Base-by-base conservation (phyloP, 768 basidiomycete species). In the Tricholomella constricta region DNA sequence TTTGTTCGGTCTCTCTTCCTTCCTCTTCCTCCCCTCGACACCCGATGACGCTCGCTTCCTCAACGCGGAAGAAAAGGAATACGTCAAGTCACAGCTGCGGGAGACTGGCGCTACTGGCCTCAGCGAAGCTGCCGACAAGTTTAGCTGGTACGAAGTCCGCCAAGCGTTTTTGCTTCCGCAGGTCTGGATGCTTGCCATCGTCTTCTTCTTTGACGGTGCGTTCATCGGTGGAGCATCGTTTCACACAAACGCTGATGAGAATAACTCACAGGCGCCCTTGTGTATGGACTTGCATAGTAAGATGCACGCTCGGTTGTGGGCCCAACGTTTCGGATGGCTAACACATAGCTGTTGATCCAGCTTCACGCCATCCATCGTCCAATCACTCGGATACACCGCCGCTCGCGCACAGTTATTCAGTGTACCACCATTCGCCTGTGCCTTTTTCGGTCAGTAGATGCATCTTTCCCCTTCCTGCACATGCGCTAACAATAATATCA, bases 331-430 rank as follows among this genome's bases (percentile, higher is more conserved):
- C n/a, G n/a, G n/a, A n/a, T 27, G 20, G 22, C 14, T 45, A 15
- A 48, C 29, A 7, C 25, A 50, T 6, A 37, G 4, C 23, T 8
- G 12, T 37, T 41, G 5, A 55, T 48, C 6, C 42, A 83, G 88
- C 59, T 91, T 92, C 68, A 72, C 82, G 7, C 89, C 89, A 6
- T 84, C 85, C 3, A 88, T 92, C 66, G 81, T 91, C 6, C 72
- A 80, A 26, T 72, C 74, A 15, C 75, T 88, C 2, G 85, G 85
- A 17, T 86, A 78, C 63, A 75, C 74, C 2, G 74, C 78, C 0
- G 72, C 79, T 27, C 65, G 71, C 20, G 80, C 82, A 10, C 85
- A 88, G 60, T 72, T 88, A 2, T 81, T 84, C 76, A 84, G 79
- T 12, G 86, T 87, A 2, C 77, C 77, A 12, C 83, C 83, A 2